Percentiles rank a stretch among this genome's conserved stretches.
phyloP scores from a whole-genome alignment of 2,329 filamentous ascomycete genomes.

The Talaromyces sp. region DNA sequence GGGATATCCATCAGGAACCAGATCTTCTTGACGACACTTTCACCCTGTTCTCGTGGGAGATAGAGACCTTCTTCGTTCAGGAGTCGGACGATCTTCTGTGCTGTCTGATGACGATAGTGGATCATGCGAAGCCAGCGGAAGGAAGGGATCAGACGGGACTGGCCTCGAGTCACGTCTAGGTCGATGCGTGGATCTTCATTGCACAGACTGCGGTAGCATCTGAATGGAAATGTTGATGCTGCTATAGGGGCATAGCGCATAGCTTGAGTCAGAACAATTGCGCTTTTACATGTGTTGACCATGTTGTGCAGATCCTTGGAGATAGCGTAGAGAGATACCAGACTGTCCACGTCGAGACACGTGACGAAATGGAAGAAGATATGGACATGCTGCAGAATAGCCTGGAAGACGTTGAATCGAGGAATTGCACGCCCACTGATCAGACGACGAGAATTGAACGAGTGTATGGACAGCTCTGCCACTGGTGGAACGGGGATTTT shows the following conservation, averaged over 20 bases:
- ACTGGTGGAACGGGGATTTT: not conserved
- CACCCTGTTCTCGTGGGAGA: conserved; percentile 48
- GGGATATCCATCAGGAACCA: conserved; percentile 71
- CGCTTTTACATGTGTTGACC: conserved; percentile 58
- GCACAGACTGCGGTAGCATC: conserved; percentile 56
- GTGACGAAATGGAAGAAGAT: conserved; percentile 56
- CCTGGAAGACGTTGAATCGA: conserved; percentile 17
- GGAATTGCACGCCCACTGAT: not conserved
- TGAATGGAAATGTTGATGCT: conserved; percentile 58
- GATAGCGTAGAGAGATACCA: conserved; percentile 64
- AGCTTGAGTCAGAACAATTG: conserved; percentile 58
- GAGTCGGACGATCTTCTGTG: conserved; percentile 61
- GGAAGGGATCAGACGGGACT: conserved; percentile 56
- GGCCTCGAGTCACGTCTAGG: conserved; percentile 25
- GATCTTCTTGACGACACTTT: conserved; percentile 57
- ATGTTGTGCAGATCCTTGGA: conserved; percentile 61
- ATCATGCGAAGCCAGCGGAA: conserved; percentile 69
- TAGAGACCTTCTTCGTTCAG: conserved; percentile 59
- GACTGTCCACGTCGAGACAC: conserved; percentile 53
- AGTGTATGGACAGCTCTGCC: not conserved
- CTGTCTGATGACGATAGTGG: conserved; percentile 54
- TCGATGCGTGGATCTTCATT: conserved; percentile 55
- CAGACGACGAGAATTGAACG: not conserved
- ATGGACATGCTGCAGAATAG: conserved; percentile 37
- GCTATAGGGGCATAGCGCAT: conserved; percentile 54